Percentiles rank a stretch among this genome's conserved stretches.
phyloP scores from a whole-genome alignment of 805 yeast genomes.

The Hanseniaspora meyeri region DNA sequence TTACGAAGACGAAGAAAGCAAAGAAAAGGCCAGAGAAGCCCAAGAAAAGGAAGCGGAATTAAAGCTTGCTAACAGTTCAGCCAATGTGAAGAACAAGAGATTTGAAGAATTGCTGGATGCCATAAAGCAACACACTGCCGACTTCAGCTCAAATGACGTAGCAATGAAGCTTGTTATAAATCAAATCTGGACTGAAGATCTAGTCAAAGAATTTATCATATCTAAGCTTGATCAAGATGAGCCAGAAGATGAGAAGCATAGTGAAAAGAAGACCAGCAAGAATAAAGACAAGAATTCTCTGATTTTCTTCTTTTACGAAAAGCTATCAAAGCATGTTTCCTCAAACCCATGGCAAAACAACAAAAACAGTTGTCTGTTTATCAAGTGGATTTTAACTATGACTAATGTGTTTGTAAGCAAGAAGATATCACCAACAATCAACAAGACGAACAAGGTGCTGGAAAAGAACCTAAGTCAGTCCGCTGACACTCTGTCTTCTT shows the following conservation, averaged over 20 bases:
- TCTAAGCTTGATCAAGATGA: conserved; percentile 12
- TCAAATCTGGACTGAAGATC: conserved; percentile 22
- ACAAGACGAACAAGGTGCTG: conserved; percentile 30
- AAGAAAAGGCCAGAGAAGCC: conserved; percentile 19
- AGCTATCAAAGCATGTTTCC: conserved; percentile 36
- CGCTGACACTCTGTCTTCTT: conserved; percentile 49
- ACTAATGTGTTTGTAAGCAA: conserved; percentile 37
- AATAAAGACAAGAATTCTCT: conserved; percentile 3
- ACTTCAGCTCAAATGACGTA: not conserved
- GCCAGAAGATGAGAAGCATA: conserved; percentile 26
- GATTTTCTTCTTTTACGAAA: conserved; percentile 31
- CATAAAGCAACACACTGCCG: not conserved
- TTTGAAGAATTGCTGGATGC: conserved; percentile 9
- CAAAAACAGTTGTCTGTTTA: conserved; percentile 42
- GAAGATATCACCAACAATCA: conserved; percentile 8
- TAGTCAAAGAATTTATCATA: conserved; percentile 26
- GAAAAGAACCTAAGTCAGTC: conserved; percentile 45
- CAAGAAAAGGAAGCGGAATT: conserved; percentile 20
- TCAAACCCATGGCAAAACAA: conserved; percentile 23
- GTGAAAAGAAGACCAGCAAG: conserved; percentile 32
- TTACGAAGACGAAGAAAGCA: conserved; percentile 26
- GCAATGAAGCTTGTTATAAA: conserved; percentile 10
- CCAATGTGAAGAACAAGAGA: conserved; percentile 6
- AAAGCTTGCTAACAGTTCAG: conserved; percentile 13
- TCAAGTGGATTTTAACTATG: conserved; percentile 63